These are phyloP conservation scores for Talaromyces sp. DNA, from an alignment of 2,329 filamentous ascomycete species.

Conservation along the genomic window DNA sequence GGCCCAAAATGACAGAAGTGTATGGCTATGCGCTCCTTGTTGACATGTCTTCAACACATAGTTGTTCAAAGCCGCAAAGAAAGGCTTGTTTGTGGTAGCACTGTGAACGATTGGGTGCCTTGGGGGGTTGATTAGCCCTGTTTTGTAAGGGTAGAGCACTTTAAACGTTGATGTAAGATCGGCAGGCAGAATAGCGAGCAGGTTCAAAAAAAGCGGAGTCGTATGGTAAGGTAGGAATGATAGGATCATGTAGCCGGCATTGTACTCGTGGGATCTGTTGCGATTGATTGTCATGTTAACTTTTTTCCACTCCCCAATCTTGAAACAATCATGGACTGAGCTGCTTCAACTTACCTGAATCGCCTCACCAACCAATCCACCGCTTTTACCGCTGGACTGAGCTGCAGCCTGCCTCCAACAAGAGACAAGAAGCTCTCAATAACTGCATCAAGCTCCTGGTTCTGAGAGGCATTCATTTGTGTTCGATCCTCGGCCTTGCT, in stretches of 20 bases:
- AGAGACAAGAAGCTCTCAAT: conserved; percentile 83
- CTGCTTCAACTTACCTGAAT: conserved; percentile 67
- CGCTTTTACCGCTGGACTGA: conserved; percentile 86
- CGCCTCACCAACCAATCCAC: conserved; percentile 93
- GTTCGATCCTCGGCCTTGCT: conserved; percentile 86
- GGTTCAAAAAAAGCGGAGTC: conserved; percentile 78
- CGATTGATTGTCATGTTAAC: conserved; percentile 16
- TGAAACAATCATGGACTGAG: not conserved
- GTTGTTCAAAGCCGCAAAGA: conserved; percentile 75
- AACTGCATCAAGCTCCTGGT: conserved; percentile 75
- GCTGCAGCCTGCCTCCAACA: conserved; percentile 71
- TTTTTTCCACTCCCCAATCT: not conserved
- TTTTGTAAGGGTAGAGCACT: conserved; percentile 84
- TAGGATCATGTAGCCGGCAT: conserved; percentile 74
- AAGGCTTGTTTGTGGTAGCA: conserved; percentile 73
- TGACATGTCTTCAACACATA: conserved; percentile 77
- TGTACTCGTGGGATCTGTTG: conserved; percentile 83
- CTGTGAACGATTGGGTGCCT: conserved; percentile 82
- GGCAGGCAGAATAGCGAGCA: conserved; percentile 83
- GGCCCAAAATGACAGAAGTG: conserved; percentile 86
- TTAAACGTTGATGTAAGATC: conserved; percentile 73
- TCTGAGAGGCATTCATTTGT: conserved; percentile 80
- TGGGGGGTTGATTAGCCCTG: conserved; percentile 73
- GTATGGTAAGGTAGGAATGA: conserved; percentile 93
- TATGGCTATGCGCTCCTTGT: conserved; percentile 72